Base-by-base conservation (phyloP, 352 stramenopile genomes). In the Globisporangium camurandrum region DNA sequence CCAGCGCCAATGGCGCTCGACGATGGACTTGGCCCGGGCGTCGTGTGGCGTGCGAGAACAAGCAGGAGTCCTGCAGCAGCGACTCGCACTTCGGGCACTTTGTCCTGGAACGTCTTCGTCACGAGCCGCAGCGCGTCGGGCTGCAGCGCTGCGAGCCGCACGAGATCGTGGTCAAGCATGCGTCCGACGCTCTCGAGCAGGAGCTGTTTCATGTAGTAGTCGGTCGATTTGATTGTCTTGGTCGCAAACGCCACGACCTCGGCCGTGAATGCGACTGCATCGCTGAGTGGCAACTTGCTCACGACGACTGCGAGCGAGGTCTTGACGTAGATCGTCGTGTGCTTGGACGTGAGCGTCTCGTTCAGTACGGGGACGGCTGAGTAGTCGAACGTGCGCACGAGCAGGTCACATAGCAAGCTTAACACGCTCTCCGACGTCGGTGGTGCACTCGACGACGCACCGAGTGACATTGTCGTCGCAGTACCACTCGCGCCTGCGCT, bases 151-250 rank as follows among this genome's bases (percentile, higher is more conserved):
- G 61, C 46, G 8, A 88, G 45, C 10, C 77, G 54, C 6, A 49
- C 67, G 0, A 64, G 62, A 24, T 75, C 69, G 27, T 57, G 59
- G 34, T 68, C 57, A 2, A 94, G 59, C 24, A 82, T 68, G 34
- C 78, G 67, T n/a, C 67, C 57, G 28, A 88, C 54, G 49, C 67
- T 84, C 47, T 88, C 76, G 16, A 94, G 49, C 8, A 94, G 61
- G 34, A 66, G 74, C 55, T 91, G 81, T 48, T 87, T 87, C 55
- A 93, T 64, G 54, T 85, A 93, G 41, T 84, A 86, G 56, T 94
- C 84, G 17, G 71, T 75, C 2, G 67, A 47, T 28, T 76, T 74
- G 24, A 87, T 57, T 42, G 63, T 67, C 41, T 80, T 82, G 50
- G 66, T 78, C 26, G 73, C 63, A 45, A 93, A 64, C n/a, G 61